Evolutionary conservation across 164 flowering plant genomes (phyloP).

Genomic region (Vitis cinerea): DNA sequence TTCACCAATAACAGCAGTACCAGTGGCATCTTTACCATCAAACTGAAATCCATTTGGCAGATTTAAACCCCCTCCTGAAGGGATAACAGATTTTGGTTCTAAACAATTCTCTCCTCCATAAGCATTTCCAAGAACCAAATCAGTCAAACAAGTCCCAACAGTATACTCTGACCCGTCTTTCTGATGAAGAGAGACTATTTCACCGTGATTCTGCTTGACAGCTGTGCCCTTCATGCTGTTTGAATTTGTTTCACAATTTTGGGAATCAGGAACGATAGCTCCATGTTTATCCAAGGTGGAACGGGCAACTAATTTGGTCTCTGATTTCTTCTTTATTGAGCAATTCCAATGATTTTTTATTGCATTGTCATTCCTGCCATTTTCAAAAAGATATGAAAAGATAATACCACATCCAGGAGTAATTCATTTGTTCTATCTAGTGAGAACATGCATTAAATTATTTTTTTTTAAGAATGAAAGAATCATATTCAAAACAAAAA

Average conservation of each 20-base stretch:
- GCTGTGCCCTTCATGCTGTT: background rate
- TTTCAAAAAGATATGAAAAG: background rate
- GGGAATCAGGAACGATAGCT: background rate
- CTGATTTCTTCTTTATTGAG: conserved; percentile 31
- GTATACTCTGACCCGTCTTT: background rate
- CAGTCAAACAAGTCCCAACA: conserved; percentile 14
- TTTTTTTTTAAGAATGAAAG: too few species aligned
- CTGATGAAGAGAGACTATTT: conserved; percentile 1
- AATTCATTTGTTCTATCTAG: too few species aligned
- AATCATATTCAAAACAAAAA: too few species aligned
- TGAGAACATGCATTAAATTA: too few species aligned
- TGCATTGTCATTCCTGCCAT: conserved; percentile 41
- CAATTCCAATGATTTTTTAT: conserved; percentile 57
- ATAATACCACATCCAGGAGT: too few species aligned
- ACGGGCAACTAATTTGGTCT: conserved; percentile 1
- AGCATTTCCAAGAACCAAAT: conserved; percentile 17
- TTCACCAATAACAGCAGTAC: background rate
- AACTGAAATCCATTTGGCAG: conserved; percentile 5
- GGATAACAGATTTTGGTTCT: conserved; percentile 1
- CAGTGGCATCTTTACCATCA: background rate
- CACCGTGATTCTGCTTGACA: background rate
- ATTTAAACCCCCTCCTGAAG: background rate
- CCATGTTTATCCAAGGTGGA: conserved; percentile 1
- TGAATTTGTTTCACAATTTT: background rate
- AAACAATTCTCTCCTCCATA: background rate